These are phyloP conservation scores for Typha latifolia DNA, from an alignment of 176 grass and related monocot genomes.

Conservation along the genomic window DNA sequence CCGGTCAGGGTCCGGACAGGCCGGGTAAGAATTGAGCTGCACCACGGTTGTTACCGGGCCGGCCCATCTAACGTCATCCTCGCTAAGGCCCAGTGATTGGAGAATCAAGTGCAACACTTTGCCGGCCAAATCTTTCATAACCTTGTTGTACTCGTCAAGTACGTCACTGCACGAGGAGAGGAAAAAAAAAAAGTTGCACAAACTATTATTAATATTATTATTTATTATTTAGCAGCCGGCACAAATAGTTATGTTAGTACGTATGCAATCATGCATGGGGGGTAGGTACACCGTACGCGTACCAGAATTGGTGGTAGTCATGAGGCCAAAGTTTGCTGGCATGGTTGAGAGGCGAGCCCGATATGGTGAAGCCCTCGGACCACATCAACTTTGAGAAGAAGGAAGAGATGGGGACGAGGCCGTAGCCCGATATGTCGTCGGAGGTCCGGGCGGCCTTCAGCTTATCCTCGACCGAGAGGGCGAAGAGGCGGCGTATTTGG, in stretches of 20 bases:
- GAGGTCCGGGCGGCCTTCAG: constrained; percentile 46
- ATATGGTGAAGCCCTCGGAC: constrained; percentile 98
- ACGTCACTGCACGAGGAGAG: constrained; percentile 49
- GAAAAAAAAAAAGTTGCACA: neutral
- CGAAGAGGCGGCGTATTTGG: constrained; percentile 55
- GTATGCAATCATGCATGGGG: neutral
- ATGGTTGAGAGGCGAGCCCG: constrained; percentile 45
- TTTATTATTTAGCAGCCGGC: neutral
- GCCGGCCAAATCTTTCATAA: constrained; percentile 50
- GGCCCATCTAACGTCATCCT: constrained; percentile 32
- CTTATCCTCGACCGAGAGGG: constrained; percentile 58
- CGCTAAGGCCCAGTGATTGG: constrained; percentile 50
- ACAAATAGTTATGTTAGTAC: neutral
- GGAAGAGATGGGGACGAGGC: constrained; percentile 84
- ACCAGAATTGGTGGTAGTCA: constrained; percentile 78
- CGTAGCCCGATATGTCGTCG: constrained; percentile 64
- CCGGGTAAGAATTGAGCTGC: constrained; percentile 47
- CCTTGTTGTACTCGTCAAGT: constrained; percentile 75
- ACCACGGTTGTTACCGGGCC: constrained; percentile 36
- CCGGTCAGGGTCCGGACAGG: constrained; percentile 76
- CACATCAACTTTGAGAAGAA: constrained; percentile 99
- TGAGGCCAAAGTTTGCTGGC: constrained; percentile 86
- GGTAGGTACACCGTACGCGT: neutral
- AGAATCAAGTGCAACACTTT: constrained; percentile 55
- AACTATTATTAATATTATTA: neutral